Evolutionary conservation across 1,284 basidiomycete species (phyloP).

Genomic region (Cutaneotrichosporon arboriforme): DNA sequence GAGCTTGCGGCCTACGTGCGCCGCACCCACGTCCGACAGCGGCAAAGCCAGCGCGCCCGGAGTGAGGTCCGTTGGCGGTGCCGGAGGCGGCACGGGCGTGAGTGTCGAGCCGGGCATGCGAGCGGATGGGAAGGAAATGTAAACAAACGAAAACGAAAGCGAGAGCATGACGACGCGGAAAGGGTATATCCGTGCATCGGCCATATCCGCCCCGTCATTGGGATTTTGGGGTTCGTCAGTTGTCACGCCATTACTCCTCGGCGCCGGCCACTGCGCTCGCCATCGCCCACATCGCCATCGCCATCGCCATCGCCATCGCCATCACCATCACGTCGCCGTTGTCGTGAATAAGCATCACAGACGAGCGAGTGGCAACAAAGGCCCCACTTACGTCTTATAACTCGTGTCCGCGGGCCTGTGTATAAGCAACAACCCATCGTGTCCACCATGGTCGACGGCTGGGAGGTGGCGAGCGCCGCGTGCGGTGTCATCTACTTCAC

Average conservation of each 20-base stretch:
- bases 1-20: background rate
- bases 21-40: background rate
- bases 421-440: too few relatives aligned
- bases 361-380: too few relatives aligned
- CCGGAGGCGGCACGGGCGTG: background rate
- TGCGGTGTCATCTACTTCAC: slow-evolving; percentile 44
- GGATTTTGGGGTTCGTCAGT: background rate
- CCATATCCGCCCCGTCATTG: background rate
- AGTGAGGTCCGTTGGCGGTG: slow-evolving; percentile 1
- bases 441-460: slow-evolving; percentile 1
- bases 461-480: slow-evolving; percentile 14
- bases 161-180: background rate
- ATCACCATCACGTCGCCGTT: too few relatives aligned
- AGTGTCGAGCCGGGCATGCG: background rate
- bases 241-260: slow-evolving; percentile 1
- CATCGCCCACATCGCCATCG: background rate
- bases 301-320: background rate
- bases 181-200: background rate
- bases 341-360: too few relatives aligned
- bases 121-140: background rate
- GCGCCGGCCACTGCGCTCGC: too few relatives aligned
- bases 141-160: background rate
- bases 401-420: too few relatives aligned
- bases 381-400: too few relatives aligned
- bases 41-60: background rate